Evolutionary conservation across 768 basidiomycete genomes (phyloP), one percentile per base, ranked within the genome.

Genomic region (Tylopilus subfusipes): DNA sequence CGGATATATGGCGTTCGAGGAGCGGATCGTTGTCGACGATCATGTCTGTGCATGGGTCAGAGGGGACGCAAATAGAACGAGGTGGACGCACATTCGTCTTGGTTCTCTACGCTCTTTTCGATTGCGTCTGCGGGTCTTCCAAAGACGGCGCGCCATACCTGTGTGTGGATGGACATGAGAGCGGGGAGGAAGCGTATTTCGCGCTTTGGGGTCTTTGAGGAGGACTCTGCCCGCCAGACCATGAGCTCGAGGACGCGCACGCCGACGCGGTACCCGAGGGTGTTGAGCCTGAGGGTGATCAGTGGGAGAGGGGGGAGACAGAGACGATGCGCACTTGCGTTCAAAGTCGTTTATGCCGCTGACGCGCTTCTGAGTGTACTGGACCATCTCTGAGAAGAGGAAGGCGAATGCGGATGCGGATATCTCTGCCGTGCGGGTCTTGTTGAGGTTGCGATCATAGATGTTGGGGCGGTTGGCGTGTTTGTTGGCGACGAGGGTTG

Each of bases 11-110:
- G 54, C 92, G 85, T 58, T 97, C 95, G 59, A 98, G 78, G 21
- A 87, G 82, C 12, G 97, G 95, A 66, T 95, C 90, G 69, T 99
- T 98, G 78, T 98, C 90, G 55, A 96, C 89, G 59, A 99, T 90
- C 97, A 98, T 98, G 72, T 98, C 93, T 96, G 60, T 30, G 21
- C 22, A 22, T 4, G 47, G 40, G 54, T 56, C 33, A 55, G 53
- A 42, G 25, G 43, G 53, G 5, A 24, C 24, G 43, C 13, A 42
- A 9, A 48, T 40, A 27, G 29, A 39, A 13, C 22, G 5, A 44
- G 38, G 24, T 42, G 47, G 18, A 73, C 86, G 50, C 57, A 86
- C 93, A 99, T 78, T 99, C 97, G 67, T 98, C 96, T 19, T 90
- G 86, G 55, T 96, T 93, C 70, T 97, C 94, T 0, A 98, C 92